Conservation (phyloP, 2,329 filamentous ascomycete genomes). For the Hypoxylon sp. region DNA sequence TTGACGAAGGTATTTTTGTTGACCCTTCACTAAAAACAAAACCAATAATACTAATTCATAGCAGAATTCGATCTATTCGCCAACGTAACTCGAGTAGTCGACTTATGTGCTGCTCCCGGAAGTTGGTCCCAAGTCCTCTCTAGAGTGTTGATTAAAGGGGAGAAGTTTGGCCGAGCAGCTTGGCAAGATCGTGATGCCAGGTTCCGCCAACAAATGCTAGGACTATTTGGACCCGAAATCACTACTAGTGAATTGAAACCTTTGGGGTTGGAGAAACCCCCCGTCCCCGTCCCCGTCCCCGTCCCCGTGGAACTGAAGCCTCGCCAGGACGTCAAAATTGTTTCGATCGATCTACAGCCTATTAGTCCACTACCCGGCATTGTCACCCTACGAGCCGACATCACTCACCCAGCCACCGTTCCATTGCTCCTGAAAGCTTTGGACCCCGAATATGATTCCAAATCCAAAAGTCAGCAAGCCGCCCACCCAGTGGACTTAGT, state of each 20-base stretch:
- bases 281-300: background rate
- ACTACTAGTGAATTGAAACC: constrained; percentile 39
- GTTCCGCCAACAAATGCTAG: constrained; percentile 68
- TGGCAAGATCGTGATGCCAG: constrained; percentile 86
- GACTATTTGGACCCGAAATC: constrained; percentile 53
- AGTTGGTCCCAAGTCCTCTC: constrained; percentile 98
- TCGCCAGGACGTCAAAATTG: constrained; percentile 84
- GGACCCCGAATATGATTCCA: constrained; percentile 72
- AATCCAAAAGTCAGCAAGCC: constrained; percentile 59
- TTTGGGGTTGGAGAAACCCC: constrained; percentile 20
- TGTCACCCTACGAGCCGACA: constrained; percentile 90
- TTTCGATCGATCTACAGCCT: constrained; percentile 93
- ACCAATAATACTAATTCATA: no score
- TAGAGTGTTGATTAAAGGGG: constrained; percentile 89
- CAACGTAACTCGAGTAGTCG: constrained; percentile 89
- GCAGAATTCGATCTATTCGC: constrained; percentile 96
- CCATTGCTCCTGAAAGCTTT: constrained; percentile 86
- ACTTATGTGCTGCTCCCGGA: constrained; percentile 93
- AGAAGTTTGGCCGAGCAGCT: constrained; percentile 84
- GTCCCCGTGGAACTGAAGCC: constrained; percentile 49
- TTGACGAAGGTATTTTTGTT: constrained; percentile 87
- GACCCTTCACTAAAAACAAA: no score
- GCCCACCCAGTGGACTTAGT: constrained; percentile 89
- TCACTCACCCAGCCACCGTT: constrained; percentile 95
- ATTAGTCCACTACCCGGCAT: constrained; percentile 95